Evolutionary conservation across 257 asterid genomes (phyloP), one percentile per base, ranked within the genome.

Genomic region (Solanum sparsipilum): DNA sequence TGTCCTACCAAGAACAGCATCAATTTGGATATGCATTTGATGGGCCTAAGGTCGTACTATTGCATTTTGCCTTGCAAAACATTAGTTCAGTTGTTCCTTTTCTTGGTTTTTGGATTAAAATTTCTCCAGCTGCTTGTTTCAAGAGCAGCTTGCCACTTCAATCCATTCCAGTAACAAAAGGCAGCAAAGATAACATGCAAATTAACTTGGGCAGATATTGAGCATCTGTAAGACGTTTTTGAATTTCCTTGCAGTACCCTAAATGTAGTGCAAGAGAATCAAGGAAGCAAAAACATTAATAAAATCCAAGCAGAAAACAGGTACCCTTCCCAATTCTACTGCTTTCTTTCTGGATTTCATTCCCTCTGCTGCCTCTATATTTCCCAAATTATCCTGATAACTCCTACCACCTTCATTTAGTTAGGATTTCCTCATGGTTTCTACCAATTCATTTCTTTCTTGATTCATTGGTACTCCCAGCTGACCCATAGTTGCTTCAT

Each of bases 331-430:
- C 92, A n/a, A 91, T 84, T 56, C 87, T 94, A 35, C 95, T 95
- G 78, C 91, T 93, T 89, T 91, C 96, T 0, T 95, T 87, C 86
- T 94, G 88, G 94, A 93, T 86, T 93, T 96, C 93, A 84, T 92
- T 86, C 95, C 93, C 88, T 95, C 95, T 93, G 95, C 94, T 7
- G 91, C 96, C 86, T 94, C 96, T 11, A 16, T 94, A 8, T 94
- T 93, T 5, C 99, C 98, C 29, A 93, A 44, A 44, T 13, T 44
- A 44, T 44, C 52, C 52, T 44, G 52, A 44, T 44, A 44, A 44
- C 52, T 44, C 52, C 52, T 44, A 44, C 52, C 52, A 44, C 52
- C 52, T 44, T 44, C 52, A 44, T 44, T 44, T 13, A 44, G 52
- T 44, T 44, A 6, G 52, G 52, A 44, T 44, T 44, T 44, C 18